phyloP scores from a whole-genome alignment of 75 land plant species.

The Pinus tabuliformis region DNA sequence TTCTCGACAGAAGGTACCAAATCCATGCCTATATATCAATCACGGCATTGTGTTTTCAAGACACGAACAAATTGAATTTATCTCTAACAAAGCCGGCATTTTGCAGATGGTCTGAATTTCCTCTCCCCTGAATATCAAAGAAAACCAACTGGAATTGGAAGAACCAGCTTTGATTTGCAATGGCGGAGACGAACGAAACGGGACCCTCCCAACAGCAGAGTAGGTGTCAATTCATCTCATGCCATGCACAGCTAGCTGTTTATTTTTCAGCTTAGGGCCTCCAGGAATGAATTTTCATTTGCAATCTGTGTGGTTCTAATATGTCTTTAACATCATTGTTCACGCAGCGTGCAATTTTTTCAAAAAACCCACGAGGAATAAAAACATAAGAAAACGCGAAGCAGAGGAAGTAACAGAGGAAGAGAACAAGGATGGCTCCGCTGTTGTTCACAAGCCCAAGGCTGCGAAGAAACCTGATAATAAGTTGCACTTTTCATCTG shows the following conservation, averaged over 20 bases:
- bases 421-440: slow-evolving; percentile 14
- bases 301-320: background rate
- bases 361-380: slow-evolving; percentile 53
- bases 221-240: no score
- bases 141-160: background rate
- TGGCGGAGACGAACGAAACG: background rate
- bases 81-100: no score
- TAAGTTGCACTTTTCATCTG: slow-evolving; percentile 56
- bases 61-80: no score
- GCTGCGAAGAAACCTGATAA: slow-evolving; percentile 29
- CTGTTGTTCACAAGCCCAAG: slow-evolving; percentile 33
- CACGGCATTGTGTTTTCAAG: no score
- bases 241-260: background rate
- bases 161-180: background rate
- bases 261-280: background rate
- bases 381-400: slow-evolving; percentile 74
- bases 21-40: no score
- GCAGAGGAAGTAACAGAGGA: slow-evolving; percentile 30
- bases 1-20: no score
- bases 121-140: no score
- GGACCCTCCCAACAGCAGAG: background rate
- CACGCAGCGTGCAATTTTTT: slow-evolving; percentile 64
- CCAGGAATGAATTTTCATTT: no score
- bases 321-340: background rate
- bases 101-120: no score